phyloP scores from a whole-genome alignment of 805 yeast species.

The Suhomyces vadensis region DNA sequence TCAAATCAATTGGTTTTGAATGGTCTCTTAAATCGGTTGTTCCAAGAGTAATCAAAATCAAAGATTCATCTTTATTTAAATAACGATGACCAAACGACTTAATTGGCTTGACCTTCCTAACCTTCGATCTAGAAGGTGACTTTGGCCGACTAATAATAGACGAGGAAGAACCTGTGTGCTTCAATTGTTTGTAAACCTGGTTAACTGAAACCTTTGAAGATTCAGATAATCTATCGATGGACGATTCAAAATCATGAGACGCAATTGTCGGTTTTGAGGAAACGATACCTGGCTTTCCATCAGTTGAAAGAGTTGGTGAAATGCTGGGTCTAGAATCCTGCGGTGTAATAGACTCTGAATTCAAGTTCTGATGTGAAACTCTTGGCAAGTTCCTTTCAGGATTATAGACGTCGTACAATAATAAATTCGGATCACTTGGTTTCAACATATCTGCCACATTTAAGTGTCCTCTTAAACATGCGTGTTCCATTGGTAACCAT shows the following conservation, averaged over 20 bases:
- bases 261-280: conserved; percentile 16
- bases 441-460: conserved; percentile 62
- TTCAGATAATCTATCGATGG: conserved; percentile 41
- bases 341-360: conserved; percentile 3
- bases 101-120: conserved; percentile 49
- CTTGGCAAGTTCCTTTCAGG: conserved; percentile 34
- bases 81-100: conserved; percentile 86
- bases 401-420: conserved; percentile 37
- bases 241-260: conserved; percentile 17
- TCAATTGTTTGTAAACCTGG: conserved; percentile 43
- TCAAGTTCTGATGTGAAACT: conserved; percentile 8
- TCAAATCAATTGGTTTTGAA: conserved; percentile 62
- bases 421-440: conserved; percentile 43
- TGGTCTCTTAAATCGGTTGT: conserved; percentile 72
- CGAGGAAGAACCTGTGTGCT: conserved; percentile 23
- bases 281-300: background rate
- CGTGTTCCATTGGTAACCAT: conserved; percentile 98
- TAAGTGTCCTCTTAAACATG: conserved; percentile 84
- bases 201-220: conserved; percentile 30
- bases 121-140: conserved; percentile 20
- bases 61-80: conserved; percentile 60
- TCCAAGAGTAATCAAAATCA: conserved; percentile 82
- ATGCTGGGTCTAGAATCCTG: background rate
- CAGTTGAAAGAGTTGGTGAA: background rate
- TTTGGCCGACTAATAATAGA: conserved; percentile 17